These are phyloP conservation scores for Pilatotrama ljubarskyi DNA, from an alignment of 768 basidiomycete species.

Conservation along the genomic window DNA sequence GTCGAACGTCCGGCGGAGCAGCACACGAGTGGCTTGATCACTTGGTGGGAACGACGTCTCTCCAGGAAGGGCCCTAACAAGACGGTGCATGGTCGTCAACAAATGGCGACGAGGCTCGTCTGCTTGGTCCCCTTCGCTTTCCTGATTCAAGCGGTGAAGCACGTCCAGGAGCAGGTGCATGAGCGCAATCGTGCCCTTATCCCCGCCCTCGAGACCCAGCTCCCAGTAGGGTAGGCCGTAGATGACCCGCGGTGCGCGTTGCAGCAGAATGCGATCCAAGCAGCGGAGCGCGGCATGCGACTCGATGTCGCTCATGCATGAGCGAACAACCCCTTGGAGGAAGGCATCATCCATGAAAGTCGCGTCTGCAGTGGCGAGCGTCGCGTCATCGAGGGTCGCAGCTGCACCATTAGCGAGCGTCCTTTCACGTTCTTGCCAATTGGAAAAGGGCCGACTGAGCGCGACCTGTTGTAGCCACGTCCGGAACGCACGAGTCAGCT, in stretches of 20 bases:
- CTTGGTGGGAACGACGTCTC: not conserved
- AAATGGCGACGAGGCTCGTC: constrained; percentile 4
- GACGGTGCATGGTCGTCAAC: constrained; percentile 13
- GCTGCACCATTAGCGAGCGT: not conserved
- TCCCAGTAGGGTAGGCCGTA: constrained; percentile 18
- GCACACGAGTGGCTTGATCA: not conserved
- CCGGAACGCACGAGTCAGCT: not conserved
- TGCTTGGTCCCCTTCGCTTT: not conserved
- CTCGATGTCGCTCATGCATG: constrained; percentile 20
- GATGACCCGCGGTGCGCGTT: constrained; percentile 15
- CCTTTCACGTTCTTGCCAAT: constrained; percentile 21
- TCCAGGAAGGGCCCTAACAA: constrained; percentile 8
- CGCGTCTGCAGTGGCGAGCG: constrained; percentile 13
- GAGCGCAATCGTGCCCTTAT: constrained; percentile 7
- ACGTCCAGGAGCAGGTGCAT: constrained; percentile 19
- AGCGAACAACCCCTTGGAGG: constrained; percentile 15
- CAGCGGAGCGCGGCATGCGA: constrained; percentile 15
- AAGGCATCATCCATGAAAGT: constrained; percentile 22
- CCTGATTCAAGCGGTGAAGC: constrained; percentile 8
- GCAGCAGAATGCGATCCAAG: constrained; percentile 11
- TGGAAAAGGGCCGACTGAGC: not conserved
- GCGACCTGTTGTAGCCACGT: constrained; percentile 3
- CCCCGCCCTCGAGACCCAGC: not conserved
- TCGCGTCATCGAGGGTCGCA: constrained; percentile 7
- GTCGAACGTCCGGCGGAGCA: constrained; percentile 10